Conservation (phyloP, 306 rosid species). For the Herpetospermum pedunculosum region DNA sequence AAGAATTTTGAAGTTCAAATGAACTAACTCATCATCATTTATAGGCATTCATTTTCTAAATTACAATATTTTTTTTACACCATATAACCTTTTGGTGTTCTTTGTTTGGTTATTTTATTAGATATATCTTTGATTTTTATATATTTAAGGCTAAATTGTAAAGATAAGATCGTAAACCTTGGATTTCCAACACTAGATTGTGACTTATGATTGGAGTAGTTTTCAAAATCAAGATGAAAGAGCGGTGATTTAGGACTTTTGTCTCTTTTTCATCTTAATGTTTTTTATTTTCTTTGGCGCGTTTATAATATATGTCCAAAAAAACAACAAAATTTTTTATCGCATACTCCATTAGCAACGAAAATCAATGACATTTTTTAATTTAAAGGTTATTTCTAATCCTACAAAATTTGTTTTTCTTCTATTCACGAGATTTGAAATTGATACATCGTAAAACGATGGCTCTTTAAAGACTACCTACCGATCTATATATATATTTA, state of each 20-base stretch:
- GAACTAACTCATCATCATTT: too few relatives aligned
- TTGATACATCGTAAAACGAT: too few relatives aligned
- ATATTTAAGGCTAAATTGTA: neutral
- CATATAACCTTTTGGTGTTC: neutral
- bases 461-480: too few relatives aligned
- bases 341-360: too few relatives aligned
- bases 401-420: neutral
- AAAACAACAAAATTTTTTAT: too few relatives aligned
- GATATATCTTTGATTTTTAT: neutral
- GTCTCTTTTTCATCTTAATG: neutral
- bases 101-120: neutral
- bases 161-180: neutral
- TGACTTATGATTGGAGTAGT: neutral
- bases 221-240: neutral
- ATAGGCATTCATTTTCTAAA: too few relatives aligned
- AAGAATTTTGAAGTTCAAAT: neutral
- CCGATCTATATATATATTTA: neutral
- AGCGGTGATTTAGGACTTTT: neutral
- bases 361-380: neutral
- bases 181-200: too few relatives aligned
- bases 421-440: neutral
- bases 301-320: too few relatives aligned
- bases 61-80: too few relatives aligned
- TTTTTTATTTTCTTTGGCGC: neutral
- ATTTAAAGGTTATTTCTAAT: neutral